Conservation (phyloP, 164 flowering plant genomes). For the Cinnamomum chago region DNA sequence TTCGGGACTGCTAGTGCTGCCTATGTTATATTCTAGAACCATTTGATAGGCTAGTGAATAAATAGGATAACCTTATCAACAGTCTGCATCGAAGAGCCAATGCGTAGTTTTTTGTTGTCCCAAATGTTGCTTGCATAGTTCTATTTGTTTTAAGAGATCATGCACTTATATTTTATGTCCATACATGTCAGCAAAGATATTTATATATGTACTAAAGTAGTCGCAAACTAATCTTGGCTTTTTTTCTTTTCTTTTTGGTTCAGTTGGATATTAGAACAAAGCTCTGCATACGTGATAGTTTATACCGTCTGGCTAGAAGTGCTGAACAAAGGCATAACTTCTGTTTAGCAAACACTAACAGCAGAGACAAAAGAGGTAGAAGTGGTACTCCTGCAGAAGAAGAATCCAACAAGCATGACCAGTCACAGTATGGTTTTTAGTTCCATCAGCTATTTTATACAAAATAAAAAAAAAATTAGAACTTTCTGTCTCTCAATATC, state of each 20-base stretch:
- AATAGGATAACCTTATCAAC: background rate
- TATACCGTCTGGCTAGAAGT: slow-evolving; percentile 87
- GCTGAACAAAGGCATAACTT: slow-evolving; percentile 69
- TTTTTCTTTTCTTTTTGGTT: slow-evolving; percentile 13
- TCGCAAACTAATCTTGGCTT: background rate
- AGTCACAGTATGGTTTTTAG: background rate
- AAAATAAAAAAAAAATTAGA: too few relatives aligned
- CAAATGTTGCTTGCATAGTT: background rate
- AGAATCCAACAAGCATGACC: slow-evolving; percentile 45
- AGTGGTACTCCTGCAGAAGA: slow-evolving; percentile 32
- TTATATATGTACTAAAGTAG: background rate
- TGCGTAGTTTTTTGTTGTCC: background rate
- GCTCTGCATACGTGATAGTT: slow-evolving; percentile 78
- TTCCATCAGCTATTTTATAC: too few relatives aligned
- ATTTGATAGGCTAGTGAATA: too few relatives aligned
- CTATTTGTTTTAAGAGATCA: background rate
- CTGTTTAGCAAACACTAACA: slow-evolving; percentile 17
- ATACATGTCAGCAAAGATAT: background rate
- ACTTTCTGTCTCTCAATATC: background rate
- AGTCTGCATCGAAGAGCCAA: slow-evolving; percentile 2
- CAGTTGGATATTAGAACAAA: slow-evolving; percentile 85
- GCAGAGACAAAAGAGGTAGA: slow-evolving; percentile 29
- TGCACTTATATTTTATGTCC: background rate
- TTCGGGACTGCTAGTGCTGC: background rate
- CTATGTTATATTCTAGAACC: too few relatives aligned